Conservation (phyloP, 2,329 filamentous ascomycete species). For the Periglandula ipomoeae region DNA sequence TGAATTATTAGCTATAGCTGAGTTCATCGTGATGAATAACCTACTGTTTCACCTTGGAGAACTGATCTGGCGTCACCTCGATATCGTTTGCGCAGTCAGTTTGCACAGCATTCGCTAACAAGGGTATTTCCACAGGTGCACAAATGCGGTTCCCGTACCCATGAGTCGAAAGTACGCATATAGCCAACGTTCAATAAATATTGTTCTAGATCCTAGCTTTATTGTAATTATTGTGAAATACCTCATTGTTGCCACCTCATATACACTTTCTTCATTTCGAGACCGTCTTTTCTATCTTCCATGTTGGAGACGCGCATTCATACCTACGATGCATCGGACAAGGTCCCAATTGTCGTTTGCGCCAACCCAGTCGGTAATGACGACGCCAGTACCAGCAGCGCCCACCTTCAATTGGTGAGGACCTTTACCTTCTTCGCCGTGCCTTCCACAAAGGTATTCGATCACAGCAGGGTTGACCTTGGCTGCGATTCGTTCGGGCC, state of each 20-base stretch:
- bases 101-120: slow-evolving; percentile 1
- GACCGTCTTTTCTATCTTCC: slow-evolving; percentile 22
- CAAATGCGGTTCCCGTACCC: background rate
- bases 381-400: slow-evolving; percentile 73
- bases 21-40: slow-evolving; percentile 47
- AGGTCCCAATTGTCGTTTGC: slow-evolving; percentile 83
- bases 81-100: background rate
- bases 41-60: slow-evolving; percentile 50
- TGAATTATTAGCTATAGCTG: slow-evolving; percentile 38
- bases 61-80: slow-evolving; percentile 34
- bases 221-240: background rate
- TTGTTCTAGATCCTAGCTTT: background rate
- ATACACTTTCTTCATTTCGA: background rate
- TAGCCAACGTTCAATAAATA: background rate
- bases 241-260: background rate
- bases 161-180: background rate
- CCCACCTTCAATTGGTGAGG: slow-evolving; percentile 44
- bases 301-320: slow-evolving; percentile 65
- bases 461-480: slow-evolving; percentile 73
- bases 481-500: slow-evolving; percentile 85
- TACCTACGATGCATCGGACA: slow-evolving; percentile 75
- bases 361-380: slow-evolving; percentile 93
- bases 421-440: slow-evolving; percentile 43
- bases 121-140: background rate
- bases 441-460: slow-evolving; percentile 50